Evolutionary conservation across 768 basidiomycete genomes (phyloP), one percentile per base, ranked within the genome.

Genomic region (Chlorophyllum brunneum): DNA sequence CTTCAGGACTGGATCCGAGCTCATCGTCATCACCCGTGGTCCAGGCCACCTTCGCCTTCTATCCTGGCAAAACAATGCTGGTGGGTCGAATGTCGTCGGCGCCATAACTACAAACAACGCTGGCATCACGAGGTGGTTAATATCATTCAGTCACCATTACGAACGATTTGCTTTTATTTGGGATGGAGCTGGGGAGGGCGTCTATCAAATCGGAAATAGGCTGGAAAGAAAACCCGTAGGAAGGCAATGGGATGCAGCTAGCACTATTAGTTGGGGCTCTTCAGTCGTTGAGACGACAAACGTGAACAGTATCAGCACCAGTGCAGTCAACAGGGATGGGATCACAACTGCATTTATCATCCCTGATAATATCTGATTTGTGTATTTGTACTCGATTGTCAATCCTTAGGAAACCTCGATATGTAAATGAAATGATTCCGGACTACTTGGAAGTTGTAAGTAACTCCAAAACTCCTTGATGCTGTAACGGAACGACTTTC

Each of bases 281-380:
- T 34, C 4, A n/a, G 11, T 13, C n/a, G 11, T 34, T 34, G 5
- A n/a, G 5, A 6, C n/a, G 3, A n/a, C 33, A 11, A n/a, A 34
- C n/a, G 33, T 34, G 33, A 13, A 10, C 4, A n/a, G 33, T 11
- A n/a, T 34, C 33, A n/a, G 11, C 11, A 34, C 11, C 11, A 34
- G 4, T 5, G 33, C 33, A 13, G 11, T 34, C 11, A 56, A 2
- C 40, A 70, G 23, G 36, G 46, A 13, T 70, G 65, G 63, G 65
- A 65, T 0, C 63, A 71, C 54, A 61, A 68, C 48, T 67, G 70
- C 0, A 70, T 65, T 51, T 62, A 62, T 4, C 61, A 36, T 36
- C 7, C 34, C 13, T 8, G 7, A 36, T 16, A n/a, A n/a, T 36
- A 36, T 36, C 7, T 36, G 34, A 36, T 36, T 36, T 36, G 5